Base-by-base conservation (phyloP, 305 asterid species). In the Caryopteris hybrid region DNA sequence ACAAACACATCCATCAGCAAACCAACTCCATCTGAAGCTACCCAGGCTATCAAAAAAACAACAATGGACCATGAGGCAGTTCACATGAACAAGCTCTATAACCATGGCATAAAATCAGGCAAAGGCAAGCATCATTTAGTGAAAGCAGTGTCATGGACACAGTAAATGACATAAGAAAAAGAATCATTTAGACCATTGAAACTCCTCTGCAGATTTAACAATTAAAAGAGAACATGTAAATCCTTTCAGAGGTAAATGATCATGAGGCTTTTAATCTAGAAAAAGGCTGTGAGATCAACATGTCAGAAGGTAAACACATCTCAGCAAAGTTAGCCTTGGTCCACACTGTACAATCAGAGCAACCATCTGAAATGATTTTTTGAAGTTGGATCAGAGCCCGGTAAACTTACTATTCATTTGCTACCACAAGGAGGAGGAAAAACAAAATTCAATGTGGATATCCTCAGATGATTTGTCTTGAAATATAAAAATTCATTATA, bases 401-500 rank as follows among this genome's bases (percentile, higher is more conserved):
- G 46, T 54, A 29, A 72, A 21, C 34, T 46, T 64, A 14, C 60
- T 21, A 34, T 9, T 43, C 4, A 53, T 62, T 8, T 45, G 31
- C 45, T 12, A 43, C 34, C 12, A 21, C 65, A 6, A 9, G 13
- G 14, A 50, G 39, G 74, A 29, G 25, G 12, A 18, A 54, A 46
- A 47, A 41, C 8, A 64, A 73, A 55, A 61, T 46, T 50, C 43
- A 20, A 22, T 16, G 61, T 23, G 33, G 65, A 64, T 64, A 27
- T 25, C 46, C 16, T 45, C 17, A 9, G 23, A 61, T 29, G 23
- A 48, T 71, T 38, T 43, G 36, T 46, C 58, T 73, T 33, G 54
- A 50, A 74, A 64, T 21, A 21, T 31, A 71, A 34, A 23, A 53
- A 58, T 55, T 46, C 59, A 61, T 34, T 56, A 56, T 46, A 53